Base-by-base conservation (phyloP, 2,329 filamentous ascomycete species). In the Colletotrichum musae region DNA sequence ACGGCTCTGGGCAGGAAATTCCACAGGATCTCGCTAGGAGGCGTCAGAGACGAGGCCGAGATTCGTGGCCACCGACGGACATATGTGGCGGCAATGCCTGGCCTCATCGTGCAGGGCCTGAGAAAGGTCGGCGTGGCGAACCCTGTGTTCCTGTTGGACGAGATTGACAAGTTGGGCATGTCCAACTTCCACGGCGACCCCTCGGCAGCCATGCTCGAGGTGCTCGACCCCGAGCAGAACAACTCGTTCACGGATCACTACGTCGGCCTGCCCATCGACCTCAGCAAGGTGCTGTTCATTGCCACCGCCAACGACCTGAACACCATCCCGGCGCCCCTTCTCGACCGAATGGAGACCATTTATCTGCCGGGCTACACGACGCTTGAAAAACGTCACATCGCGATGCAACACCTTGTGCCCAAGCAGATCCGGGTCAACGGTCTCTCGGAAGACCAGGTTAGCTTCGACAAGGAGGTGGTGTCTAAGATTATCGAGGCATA, bases 11-110 rank as follows among this genome's bases (percentile, higher is more conserved):
- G 95, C 16, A 91, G 96, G 72, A 97, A 98, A 79, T 99, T 99
- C 80, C 95, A 99, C 80, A 91, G 96, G 53, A 98, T 99, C 75
- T 98, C 96, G 4, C 90, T 99, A 4, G 96, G 96, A 70, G 96
- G 96, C 74, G 95, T 99, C 3, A 88, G 96, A 63, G 96, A 99
- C 76, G 96, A 99, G 80, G 96, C 96, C 16, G 96, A 99, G 82
- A 98, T 99, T 70, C 90, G 96, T 69, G 96, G 96, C 10, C 96
- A 99, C 80, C 89, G 96, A 64, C 88, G 96, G 74, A 99, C 96
- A 0, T 99, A 99, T 77, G 96, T 99, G 68, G 96, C 96, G 24
- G 96, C 96, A n/a, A 98, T 99, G 95, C 96, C 96, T 10, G 96
- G 96, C 62, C 86, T 98, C 64, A 93, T 99, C 68, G 95, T 98